Conservation (phyloP, 73 alveolate species). For the Paramecium primaurelia region DNA sequence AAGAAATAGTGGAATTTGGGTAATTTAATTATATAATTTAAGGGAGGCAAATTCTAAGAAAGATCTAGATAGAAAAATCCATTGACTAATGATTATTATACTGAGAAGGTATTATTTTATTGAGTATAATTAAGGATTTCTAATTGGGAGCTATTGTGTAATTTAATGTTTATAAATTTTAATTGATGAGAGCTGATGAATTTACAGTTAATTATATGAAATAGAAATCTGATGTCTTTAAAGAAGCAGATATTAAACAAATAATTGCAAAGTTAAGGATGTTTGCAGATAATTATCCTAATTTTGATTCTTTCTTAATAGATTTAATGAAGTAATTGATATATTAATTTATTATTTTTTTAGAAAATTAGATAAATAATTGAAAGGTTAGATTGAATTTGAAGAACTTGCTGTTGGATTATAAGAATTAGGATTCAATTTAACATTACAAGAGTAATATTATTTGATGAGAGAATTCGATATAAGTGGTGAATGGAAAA, state of each 20-base stretch:
- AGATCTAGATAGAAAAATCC: conserved; percentile 22
- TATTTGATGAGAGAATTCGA: conserved; percentile 38
- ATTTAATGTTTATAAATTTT: conserved; percentile 16
- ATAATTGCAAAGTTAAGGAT: not conserved
- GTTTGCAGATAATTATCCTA: conserved; percentile 16
- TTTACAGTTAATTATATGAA: conserved; percentile 12
- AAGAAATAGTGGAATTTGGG: conserved; percentile 39
- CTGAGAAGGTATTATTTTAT: not conserved
- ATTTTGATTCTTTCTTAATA: not conserved
- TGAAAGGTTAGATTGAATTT: not conserved
- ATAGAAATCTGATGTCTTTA: not conserved
- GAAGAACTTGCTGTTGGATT: not conserved
- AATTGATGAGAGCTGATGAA: conserved; percentile 30
- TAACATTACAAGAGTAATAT: conserved; percentile 5
- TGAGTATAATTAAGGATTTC: not conserved
- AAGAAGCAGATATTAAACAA: conserved; percentile 18
- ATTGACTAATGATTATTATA: not conserved
- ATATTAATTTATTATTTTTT: not conserved
- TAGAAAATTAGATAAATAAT: not conserved
- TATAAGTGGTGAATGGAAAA: not conserved
- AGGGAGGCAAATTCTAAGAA: conserved; percentile 25
- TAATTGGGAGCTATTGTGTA: not conserved
- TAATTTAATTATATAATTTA: not conserved
- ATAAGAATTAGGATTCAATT: conserved; percentile 1
- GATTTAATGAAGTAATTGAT: not conserved